Percentiles rank a stretch among this genome's conserved stretches.
Conservation (phyloP, 2,329 filamentous ascomycete genomes). For the Exophiala oligosperma region DNA sequence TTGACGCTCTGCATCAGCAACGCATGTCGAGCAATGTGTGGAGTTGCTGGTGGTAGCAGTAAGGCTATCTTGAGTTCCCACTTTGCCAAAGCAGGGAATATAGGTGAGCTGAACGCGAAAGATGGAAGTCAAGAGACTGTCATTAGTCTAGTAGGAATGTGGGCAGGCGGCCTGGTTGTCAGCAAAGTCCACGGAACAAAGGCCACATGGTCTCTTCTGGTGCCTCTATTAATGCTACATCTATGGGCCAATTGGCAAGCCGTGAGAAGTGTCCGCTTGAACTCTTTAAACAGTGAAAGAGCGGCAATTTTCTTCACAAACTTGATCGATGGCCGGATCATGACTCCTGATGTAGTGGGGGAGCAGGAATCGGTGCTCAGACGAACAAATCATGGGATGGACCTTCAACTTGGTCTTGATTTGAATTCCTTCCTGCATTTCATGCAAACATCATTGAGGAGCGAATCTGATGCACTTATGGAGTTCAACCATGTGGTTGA, state of each 20-base stretch:
- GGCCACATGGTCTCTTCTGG: conserved; percentile 72
- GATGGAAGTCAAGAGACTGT: conserved; percentile 95
- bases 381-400: background rate
- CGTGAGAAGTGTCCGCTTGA: conserved; percentile 80
- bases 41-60: conserved; percentile 83
- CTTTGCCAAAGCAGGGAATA: conserved; percentile 82
- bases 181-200: conserved; percentile 68
- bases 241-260: conserved; percentile 83
- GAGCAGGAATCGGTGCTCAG: conserved; percentile 16
- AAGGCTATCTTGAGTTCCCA: conserved; percentile 91
- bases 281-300: conserved; percentile 80
- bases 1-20: conserved; percentile 60
- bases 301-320: conserved; percentile 69
- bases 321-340: conserved; percentile 28
- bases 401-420: conserved; percentile 14
- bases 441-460: conserved; percentile 3
- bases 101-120: conserved; percentile 92
- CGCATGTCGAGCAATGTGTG: conserved; percentile 70
- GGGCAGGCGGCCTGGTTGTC: conserved; percentile 79
- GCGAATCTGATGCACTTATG: background rate
- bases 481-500: conserved; percentile 33
- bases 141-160: conserved; percentile 83
- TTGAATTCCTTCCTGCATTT: conserved; percentile 9
- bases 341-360: conserved; percentile 16
- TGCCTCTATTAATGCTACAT: conserved; percentile 72